phyloP scores from a whole-genome alignment of 106 monocot genomes.

The Ottelia alismoides region DNA sequence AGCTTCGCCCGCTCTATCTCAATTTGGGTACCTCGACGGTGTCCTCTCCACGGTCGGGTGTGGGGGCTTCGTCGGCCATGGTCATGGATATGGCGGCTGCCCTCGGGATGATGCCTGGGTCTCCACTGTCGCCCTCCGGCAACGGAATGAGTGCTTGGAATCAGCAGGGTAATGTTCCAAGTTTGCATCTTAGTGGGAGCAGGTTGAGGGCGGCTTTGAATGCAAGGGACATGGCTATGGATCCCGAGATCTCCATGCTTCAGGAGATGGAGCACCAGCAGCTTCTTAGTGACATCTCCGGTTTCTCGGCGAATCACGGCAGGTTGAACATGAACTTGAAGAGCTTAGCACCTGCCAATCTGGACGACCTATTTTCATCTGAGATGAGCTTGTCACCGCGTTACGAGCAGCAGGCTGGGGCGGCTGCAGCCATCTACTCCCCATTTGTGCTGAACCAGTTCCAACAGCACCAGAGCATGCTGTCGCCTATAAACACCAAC shows the following conservation, averaged over 20 bases:
- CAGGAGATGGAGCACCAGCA: too few relatives aligned
- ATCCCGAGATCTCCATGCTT: constrained; percentile 13
- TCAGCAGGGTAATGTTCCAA: constrained; percentile 25
- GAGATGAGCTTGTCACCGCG: constrained; percentile 43
- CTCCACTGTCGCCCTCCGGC: constrained; percentile 7
- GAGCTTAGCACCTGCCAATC: constrained; percentile 41
- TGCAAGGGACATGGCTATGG: constrained; percentile 49
- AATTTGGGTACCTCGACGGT: constrained; percentile 43
- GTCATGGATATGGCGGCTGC: constrained; percentile 31
- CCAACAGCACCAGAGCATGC: constrained; percentile 60
- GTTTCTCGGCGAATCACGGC: too few relatives aligned
- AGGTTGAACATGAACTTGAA: too few relatives aligned
- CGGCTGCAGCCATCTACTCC: constrained; percentile 37
- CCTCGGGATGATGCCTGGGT: constrained; percentile 36
- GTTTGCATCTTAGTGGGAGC: constrained; percentile 58
- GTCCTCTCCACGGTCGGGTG: constrained; percentile 30
- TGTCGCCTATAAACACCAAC: constrained; percentile 67
- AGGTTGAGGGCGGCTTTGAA: constrained; percentile 49
- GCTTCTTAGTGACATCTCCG: too few relatives aligned
- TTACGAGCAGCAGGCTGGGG: constrained; percentile 25
- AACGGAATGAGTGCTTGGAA: constrained; percentile 40
- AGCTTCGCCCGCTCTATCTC: constrained; percentile 60
- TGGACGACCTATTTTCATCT: constrained; percentile 70
- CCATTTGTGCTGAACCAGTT: constrained; percentile 61
- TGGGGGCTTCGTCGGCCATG: constrained; percentile 14